Conservation (phyloP, 345 rosid genomes). For the Populus deltoides region DNA sequence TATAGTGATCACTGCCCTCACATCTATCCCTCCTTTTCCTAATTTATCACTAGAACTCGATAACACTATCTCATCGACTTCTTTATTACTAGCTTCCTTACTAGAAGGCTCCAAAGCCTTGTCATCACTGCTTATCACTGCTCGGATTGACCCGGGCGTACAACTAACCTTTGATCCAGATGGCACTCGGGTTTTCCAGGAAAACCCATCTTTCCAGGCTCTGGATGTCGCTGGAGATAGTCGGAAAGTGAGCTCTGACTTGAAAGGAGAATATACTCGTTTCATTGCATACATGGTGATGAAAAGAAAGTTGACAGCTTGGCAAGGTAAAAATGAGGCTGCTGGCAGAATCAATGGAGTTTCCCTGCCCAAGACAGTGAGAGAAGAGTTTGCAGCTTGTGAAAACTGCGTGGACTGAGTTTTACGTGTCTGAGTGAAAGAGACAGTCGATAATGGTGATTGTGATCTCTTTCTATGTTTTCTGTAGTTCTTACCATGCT, state of each 20-base stretch:
- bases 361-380: not conserved
- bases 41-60: slow-evolving; percentile 8
- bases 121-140: slow-evolving; percentile 65
- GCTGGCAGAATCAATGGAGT: not conserved
- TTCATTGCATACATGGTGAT: slow-evolving; percentile 34
- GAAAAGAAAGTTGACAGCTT: not conserved
- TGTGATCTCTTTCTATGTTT: not conserved
- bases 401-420: not conserved
- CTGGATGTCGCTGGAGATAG: slow-evolving; percentile 27
- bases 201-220: slow-evolving; percentile 5
- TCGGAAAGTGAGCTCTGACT: slow-evolving; percentile 37
- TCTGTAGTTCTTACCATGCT: not conserved
- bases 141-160: slow-evolving; percentile 31
- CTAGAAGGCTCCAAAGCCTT: slow-evolving; percentile 36
- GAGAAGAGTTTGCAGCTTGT: not conserved
- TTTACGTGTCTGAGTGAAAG: not conserved
- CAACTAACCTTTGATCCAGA: slow-evolving; percentile 5
- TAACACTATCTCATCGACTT: slow-evolving; percentile 18
- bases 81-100: slow-evolving; percentile 25
- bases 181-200: slow-evolving; percentile 13
- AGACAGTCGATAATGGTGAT: not conserved
- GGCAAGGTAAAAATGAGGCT: not conserved
- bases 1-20: slow-evolving; percentile 63
- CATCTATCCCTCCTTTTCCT: slow-evolving; percentile 31
- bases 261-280: slow-evolving; percentile 32